Base-by-base conservation (phyloP, 106 monocot species). In the Acanthochlamys bracteata region DNA sequence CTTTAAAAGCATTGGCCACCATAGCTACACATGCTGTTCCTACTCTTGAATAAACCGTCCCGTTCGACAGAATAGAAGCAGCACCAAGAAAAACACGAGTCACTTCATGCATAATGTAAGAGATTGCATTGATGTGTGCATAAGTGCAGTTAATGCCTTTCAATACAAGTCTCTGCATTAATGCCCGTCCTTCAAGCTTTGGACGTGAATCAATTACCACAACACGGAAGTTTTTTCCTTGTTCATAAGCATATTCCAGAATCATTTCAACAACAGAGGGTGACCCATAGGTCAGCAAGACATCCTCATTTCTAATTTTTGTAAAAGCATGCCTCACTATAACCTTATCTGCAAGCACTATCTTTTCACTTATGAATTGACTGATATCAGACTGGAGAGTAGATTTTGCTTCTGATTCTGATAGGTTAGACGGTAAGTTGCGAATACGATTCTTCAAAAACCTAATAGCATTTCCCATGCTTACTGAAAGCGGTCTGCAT, bases 21-120 rank as follows among this genome's bases (percentile, higher is more conserved):
- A 98, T 91, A 40, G 96, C 96, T n/a, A 98, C 75, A 77, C 76
- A 84, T 61, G 96, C 96, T 19, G 90, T 88, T 23, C 96, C 96
- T 69, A 88, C 91, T 64, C 91, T 82, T 12, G 91, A 85, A 41
- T 98, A 98, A 60, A 92, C 91, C 41, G 96, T 92, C 61, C 96
- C 96, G 81, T 91, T 98, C 22, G 88, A 91, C 21, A 98, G 73
- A 41, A 98, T 83, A 41, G 96, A 88, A 10, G 88, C 75, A 58
- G 96, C 96, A 51, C 96, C 96, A 19, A 98, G 76, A 56, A 98
- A 85, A 39, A 92, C 96, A 54, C 81, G 75, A 53, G 91, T 88
- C 16, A 90, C 96, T 74, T 98, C 96, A 79, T 86, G 91, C 91
- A 98, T 98, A 66, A 92, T 83, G 69, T 98, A 98, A 27, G 96